These are phyloP conservation scores for Chrysosporium queenslandicum DNA, from an alignment of 2,329 filamentous ascomycete genomes.

Conservation along the genomic window DNA sequence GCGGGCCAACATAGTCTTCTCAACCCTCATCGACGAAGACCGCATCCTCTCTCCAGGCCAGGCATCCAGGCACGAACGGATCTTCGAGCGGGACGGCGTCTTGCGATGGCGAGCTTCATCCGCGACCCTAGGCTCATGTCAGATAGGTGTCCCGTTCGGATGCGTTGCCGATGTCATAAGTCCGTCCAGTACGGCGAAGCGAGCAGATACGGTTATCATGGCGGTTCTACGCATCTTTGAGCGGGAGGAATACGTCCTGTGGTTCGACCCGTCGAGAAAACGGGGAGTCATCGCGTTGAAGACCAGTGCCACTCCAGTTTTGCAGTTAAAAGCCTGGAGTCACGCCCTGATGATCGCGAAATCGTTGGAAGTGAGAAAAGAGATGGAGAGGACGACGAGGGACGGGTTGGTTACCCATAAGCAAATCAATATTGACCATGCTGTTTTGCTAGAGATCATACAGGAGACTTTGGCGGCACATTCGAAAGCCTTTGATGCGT, in stretches of 20 bases:
- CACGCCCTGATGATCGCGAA: constrained; percentile 47
- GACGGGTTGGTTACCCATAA: constrained; percentile 16
- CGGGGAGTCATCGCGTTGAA: constrained; percentile 55
- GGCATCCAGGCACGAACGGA: constrained; percentile 49
- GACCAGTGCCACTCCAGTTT: constrained; percentile 40
- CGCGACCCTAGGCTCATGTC: constrained; percentile 43
- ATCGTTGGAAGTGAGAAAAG: not conserved
- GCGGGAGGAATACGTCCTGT: constrained; percentile 52
- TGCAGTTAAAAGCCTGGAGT: constrained; percentile 53
- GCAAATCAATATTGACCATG: constrained; percentile 19
- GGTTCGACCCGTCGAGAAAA: constrained; percentile 37
- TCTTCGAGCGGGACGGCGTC: constrained; percentile 56
- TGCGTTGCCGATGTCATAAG: not conserved
- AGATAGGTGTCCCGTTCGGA: constrained; percentile 41
- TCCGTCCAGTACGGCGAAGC: not conserved
- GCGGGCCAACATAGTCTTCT: constrained; percentile 68
- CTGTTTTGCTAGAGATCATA: constrained; percentile 28
- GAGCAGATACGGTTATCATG: not conserved
- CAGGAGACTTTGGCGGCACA: constrained; percentile 31
- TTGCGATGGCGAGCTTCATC: constrained; percentile 44
- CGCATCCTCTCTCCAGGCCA: constrained; percentile 50
- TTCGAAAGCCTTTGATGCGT: constrained; percentile 37
- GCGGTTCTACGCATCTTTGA: constrained; percentile 43
- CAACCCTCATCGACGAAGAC: constrained; percentile 40
- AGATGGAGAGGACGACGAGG: constrained; percentile 17